These are phyloP conservation scores for Capsicum pubescens DNA, from an alignment of 257 asterid genomes.

Conservation along the genomic window DNA sequence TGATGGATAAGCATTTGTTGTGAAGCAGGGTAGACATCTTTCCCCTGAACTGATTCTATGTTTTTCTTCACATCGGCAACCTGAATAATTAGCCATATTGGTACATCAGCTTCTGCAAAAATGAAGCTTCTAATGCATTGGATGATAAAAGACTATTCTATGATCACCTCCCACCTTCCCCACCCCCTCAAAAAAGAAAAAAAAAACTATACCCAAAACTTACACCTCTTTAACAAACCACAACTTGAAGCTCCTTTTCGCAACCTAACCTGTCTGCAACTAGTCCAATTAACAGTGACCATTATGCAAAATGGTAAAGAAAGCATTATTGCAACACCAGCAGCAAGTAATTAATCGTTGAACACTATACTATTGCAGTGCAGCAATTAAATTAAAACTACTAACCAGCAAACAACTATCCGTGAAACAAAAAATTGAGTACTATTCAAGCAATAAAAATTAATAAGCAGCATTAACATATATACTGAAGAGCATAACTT, in stretches of 20 bases:
- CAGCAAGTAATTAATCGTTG: background rate
- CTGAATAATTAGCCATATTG: slow-evolving; percentile 38
- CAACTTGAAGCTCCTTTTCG: background rate
- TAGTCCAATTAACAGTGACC: background rate
- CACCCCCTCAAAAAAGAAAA: background rate
- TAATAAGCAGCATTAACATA: background rate
- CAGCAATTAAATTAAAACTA: background rate
- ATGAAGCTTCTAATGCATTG: slow-evolving; percentile 1
- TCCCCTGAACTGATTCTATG: slow-evolving; percentile 74
- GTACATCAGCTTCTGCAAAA: slow-evolving; percentile 21
- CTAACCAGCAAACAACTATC: background rate
- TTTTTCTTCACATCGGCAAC: slow-evolving; percentile 78
- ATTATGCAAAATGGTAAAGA: background rate
- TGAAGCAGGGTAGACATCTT: slow-evolving; percentile 73
- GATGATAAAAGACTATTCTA: background rate
- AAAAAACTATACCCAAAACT: background rate
- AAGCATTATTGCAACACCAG: background rate
- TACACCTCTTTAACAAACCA: slow-evolving; percentile 4
- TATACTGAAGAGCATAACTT: background rate
- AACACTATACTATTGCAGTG: background rate
- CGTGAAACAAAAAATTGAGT: background rate
- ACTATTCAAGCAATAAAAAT: background rate
- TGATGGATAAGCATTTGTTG: slow-evolving; percentile 90
- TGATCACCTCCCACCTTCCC: background rate
- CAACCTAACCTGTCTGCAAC: background rate